Percentiles rank a stretch among this genome's conserved stretches.
These are phyloP conservation scores for Lasiodiplodia theobromae DNA, from an alignment of 2,329 filamentous ascomycete genomes.

Conservation along the genomic window DNA sequence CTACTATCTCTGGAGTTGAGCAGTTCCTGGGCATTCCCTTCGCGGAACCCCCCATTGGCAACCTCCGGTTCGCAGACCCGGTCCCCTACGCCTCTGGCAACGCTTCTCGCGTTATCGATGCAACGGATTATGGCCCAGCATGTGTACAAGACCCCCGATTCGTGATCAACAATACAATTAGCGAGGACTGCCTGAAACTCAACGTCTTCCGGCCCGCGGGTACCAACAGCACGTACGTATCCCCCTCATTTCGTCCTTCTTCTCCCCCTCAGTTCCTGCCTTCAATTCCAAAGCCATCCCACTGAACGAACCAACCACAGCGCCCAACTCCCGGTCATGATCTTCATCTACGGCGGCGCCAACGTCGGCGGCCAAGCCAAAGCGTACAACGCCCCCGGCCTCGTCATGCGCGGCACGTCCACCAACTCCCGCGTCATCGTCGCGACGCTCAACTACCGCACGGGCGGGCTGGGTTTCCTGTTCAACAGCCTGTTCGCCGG, in stretches of 20 bases:
- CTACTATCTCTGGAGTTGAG: slow-evolving; percentile 1
- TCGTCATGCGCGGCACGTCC: slow-evolving; percentile 33
- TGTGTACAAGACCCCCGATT: slow-evolving; percentile 50
- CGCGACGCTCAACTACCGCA: slow-evolving; percentile 79
- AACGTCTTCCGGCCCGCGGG: slow-evolving; percentile 35
- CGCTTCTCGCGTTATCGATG: slow-evolving; percentile 50
- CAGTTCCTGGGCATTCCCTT: slow-evolving; percentile 24
- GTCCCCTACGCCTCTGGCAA: slow-evolving; percentile 38
- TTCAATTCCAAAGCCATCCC: too few relatives aligned
- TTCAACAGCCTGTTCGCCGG: slow-evolving; percentile 58
- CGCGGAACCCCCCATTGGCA: slow-evolving; percentile 24
- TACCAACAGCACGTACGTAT: slow-evolving; percentile 47
- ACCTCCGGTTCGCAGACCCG: slow-evolving; percentile 22
- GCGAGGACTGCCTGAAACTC: slow-evolving; percentile 46
- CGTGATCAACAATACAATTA: neutral
- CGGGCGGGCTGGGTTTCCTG: slow-evolving; percentile 77
- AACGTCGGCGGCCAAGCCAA: slow-evolving; percentile 18
- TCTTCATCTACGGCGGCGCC: slow-evolving; percentile 35
- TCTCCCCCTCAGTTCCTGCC: too few relatives aligned
- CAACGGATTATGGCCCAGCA: slow-evolving; percentile 50
- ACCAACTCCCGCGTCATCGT: slow-evolving; percentile 69
- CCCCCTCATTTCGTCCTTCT: too few relatives aligned
- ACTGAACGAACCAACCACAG: slow-evolving; percentile 32
- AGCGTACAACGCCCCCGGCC: slow-evolving; percentile 38
- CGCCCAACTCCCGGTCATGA: slow-evolving; percentile 48